phyloP scores from a whole-genome alignment of 768 basidiomycete species.

The Baorangia bicolor region DNA sequence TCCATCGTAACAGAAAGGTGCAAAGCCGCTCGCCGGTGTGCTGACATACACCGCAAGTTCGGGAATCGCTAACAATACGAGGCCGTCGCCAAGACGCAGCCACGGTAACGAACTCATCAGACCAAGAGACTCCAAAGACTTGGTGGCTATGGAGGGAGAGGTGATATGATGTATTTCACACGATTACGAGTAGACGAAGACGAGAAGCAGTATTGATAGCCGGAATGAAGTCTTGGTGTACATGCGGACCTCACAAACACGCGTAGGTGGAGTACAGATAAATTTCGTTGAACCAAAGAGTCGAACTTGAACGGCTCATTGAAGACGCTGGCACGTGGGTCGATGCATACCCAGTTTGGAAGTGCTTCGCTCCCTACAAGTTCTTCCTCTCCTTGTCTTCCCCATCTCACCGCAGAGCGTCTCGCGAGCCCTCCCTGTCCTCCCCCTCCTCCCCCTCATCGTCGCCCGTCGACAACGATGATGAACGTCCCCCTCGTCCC shows the following conservation, averaged over 20 bases:
- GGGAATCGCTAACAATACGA: not conserved
- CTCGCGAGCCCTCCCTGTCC: conserved; percentile 8
- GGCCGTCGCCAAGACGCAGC: not conserved
- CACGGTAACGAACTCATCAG: not conserved
- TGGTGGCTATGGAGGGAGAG: no score
- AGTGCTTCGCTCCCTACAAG: conserved; percentile 26
- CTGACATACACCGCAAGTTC: not conserved
- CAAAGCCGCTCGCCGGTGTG: no score
- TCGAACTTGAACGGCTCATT: no score
- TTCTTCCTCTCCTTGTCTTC: conserved; percentile 17
- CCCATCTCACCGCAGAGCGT: conserved; percentile 21
- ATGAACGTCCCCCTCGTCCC: conserved; percentile 33
- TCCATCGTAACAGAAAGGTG: not conserved
- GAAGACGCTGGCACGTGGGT: conserved; percentile 17
- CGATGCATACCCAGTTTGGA: conserved; percentile 23
- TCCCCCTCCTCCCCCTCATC: not conserved
- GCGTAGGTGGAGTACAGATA: not conserved
- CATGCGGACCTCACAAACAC: not conserved
- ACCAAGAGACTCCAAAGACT: no score
- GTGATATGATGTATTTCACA: not conserved
- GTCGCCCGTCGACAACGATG: conserved; percentile 5
- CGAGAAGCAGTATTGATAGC: not conserved
- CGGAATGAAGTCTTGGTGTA: not conserved
- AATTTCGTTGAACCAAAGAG: no score
- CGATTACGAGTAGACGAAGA: not conserved